Evolutionary conservation across 2,329 filamentous ascomycete genomes (phyloP).

Genomic region (Penicillium thymicola): DNA sequence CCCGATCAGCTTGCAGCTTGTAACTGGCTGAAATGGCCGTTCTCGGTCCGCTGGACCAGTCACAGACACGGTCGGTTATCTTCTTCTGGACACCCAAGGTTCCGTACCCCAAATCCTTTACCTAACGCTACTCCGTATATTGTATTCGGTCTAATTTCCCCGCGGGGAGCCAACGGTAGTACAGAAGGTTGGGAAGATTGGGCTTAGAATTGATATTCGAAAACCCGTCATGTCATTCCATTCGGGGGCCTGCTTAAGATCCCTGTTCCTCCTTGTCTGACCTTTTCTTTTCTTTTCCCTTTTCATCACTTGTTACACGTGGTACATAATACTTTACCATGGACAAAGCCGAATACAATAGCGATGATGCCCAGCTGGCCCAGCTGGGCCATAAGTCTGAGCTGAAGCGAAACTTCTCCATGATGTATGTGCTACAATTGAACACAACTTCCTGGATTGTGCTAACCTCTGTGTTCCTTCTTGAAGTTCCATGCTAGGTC

Average conservation of each 20-base stretch:
- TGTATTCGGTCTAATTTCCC: conserved; percentile 4
- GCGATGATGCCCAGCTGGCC: conserved; percentile 52
- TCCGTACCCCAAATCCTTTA: conserved; percentile 25
- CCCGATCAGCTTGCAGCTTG: neutral
- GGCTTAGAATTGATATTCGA: conserved; percentile 16
- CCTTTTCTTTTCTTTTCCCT: neutral
- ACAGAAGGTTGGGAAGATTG: conserved; percentile 2
- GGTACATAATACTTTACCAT: conserved; percentile 8
- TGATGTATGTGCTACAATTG: conserved; percentile 37
- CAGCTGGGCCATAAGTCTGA: conserved; percentile 58
- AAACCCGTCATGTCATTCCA: conserved; percentile 8
- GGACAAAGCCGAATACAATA: conserved; percentile 18
- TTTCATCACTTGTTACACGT: conserved; percentile 2
- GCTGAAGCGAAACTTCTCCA: conserved; percentile 56
- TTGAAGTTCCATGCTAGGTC: conserved; percentile 54
- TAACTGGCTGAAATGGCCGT: conserved; percentile 16
- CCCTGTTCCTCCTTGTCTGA: neutral
- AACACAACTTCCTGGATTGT: neutral
- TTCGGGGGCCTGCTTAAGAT: conserved; percentile 1
- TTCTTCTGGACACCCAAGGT: neutral
- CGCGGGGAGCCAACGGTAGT: conserved; percentile 8
- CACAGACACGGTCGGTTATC: conserved; percentile 12
- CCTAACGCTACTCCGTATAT: conserved; percentile 14
- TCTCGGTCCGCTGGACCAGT: conserved; percentile 15
- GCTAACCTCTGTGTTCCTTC: conserved; percentile 6